Percentiles rank a stretch among this genome's conserved stretches.
Conservation (phyloP, 2,329 filamentous ascomycete genomes). For the Cytospora mali region DNA sequence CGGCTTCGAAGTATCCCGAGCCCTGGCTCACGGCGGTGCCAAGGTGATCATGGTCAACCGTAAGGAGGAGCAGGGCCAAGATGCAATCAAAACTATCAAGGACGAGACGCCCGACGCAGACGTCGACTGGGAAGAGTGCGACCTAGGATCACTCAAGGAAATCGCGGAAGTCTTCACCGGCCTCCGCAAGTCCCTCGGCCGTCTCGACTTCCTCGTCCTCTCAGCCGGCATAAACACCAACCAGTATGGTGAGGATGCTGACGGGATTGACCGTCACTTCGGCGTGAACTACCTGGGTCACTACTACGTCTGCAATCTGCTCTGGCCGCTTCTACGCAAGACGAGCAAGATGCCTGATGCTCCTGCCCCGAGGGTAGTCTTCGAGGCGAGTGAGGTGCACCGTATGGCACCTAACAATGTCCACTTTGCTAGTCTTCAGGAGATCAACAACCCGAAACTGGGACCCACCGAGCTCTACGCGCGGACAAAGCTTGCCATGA, state of each 20-base stretch:
- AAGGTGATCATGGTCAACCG: slow-evolving; percentile 43
- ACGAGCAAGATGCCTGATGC: slow-evolving; percentile 41
- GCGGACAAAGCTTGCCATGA: slow-evolving; percentile 46
- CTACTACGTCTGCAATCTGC: slow-evolving; percentile 45
- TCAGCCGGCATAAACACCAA: slow-evolving; percentile 48
- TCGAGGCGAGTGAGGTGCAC: slow-evolving; percentile 46
- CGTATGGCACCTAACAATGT: slow-evolving; percentile 40
- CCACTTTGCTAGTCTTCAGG: slow-evolving; percentile 41
- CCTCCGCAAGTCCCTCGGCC: slow-evolving; percentile 39
- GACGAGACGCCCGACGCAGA: slow-evolving; percentile 35
- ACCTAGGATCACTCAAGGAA: slow-evolving; percentile 43
- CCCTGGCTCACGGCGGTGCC: slow-evolving; percentile 39
- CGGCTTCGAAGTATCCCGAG: slow-evolving; percentile 41
- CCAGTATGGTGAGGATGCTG: slow-evolving; percentile 40
- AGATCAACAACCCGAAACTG: slow-evolving; percentile 44
- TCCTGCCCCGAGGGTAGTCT: slow-evolving; percentile 44
- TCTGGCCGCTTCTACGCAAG: slow-evolving; percentile 46
- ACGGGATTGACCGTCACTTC: slow-evolving; percentile 48
- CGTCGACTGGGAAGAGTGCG: slow-evolving; percentile 46
- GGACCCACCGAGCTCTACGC: slow-evolving; percentile 43
- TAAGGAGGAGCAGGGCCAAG: slow-evolving; percentile 37
- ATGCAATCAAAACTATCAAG: slow-evolving; percentile 36
- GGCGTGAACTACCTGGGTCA: slow-evolving; percentile 49
- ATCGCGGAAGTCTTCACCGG: slow-evolving; percentile 42
- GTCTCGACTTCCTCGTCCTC: slow-evolving; percentile 47